phyloP scores from a whole-genome alignment of 2,329 filamentous ascomycete genomes.

The Aspergillus arachidicola region DNA sequence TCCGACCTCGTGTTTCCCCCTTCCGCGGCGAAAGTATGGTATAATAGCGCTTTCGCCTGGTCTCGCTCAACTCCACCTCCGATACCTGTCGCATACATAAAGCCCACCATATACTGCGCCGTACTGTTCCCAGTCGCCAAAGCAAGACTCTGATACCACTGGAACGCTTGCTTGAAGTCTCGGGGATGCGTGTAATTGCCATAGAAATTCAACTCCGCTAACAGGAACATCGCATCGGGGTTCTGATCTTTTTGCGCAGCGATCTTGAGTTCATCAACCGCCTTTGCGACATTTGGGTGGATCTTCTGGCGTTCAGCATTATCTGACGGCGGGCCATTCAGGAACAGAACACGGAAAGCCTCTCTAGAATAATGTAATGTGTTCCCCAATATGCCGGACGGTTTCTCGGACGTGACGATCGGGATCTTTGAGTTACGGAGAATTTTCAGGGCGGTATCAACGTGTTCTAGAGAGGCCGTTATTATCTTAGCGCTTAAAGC shows the following conservation, averaged over 20 bases:
- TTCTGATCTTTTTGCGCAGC: conserved; percentile 57
- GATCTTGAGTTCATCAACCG: conserved; percentile 60
- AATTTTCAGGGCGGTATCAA: conserved; percentile 33
- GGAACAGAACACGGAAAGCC: conserved; percentile 65
- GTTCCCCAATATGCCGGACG: conserved; percentile 60
- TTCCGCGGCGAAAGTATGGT: conserved; percentile 90
- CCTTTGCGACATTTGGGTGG: conserved; percentile 53
- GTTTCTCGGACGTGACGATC: conserved; percentile 43
- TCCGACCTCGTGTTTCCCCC: conserved; percentile 81
- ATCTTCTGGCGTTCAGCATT: conserved; percentile 39
- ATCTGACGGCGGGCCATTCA: conserved; percentile 60
- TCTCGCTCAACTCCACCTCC: conserved; percentile 78
- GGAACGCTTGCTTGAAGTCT: conserved; percentile 77
- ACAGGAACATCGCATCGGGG: conserved; percentile 81
- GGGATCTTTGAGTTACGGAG: conserved; percentile 33
- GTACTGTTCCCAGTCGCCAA: conserved; percentile 80
- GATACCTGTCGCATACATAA: conserved; percentile 94
- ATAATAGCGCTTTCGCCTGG: conserved; percentile 88
- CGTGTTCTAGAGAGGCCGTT: conserved; percentile 29
- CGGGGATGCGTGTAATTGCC: conserved; percentile 89
- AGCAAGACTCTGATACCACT: conserved; percentile 78
- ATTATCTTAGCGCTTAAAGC: background rate
- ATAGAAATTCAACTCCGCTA: conserved; percentile 95
- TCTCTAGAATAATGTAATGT: conserved; percentile 64
- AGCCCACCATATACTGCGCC: conserved; percentile 91